A percentile compares a stretch with the other conserved stretches of the same genome.
Conservation (phyloP, 2,329 filamentous ascomycete genomes). For the Ophiostoma sp. region DNA sequence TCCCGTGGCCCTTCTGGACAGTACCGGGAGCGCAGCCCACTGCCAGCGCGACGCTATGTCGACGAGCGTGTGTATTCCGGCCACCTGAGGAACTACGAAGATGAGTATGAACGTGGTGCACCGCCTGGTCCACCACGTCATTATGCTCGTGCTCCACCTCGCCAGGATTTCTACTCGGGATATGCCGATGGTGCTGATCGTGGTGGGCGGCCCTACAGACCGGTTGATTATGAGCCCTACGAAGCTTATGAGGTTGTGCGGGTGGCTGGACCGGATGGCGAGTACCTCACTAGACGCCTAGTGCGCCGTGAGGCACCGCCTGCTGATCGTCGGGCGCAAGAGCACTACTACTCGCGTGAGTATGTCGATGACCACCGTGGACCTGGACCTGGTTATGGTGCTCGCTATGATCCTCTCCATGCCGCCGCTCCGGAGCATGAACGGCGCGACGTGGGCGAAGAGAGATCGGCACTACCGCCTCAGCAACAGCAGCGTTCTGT, state of each 20-base stretch:
- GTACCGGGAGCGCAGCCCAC: slow-evolving; percentile 39
- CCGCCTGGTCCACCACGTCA: background rate
- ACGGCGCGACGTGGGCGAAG: background rate
- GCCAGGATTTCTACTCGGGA: slow-evolving; percentile 37
- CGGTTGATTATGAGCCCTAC: slow-evolving; percentile 40
- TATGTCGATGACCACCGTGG: background rate
- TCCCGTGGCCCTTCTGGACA: background rate
- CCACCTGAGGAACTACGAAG: background rate
- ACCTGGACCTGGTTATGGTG: background rate
- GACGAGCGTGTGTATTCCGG: slow-evolving; percentile 33
- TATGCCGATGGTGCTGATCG: slow-evolving; percentile 36
- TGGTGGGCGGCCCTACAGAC: background rate
- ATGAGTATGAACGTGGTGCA: background rate
- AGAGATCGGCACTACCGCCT: background rate
- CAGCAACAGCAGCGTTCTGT: background rate
- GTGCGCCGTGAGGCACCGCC: slow-evolving; percentile 29
- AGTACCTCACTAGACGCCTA: slow-evolving; percentile 50
- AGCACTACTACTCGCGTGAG: slow-evolving; percentile 20
- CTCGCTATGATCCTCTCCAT: background rate
- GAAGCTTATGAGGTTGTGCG: slow-evolving; percentile 50
- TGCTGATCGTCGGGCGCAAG: background rate
- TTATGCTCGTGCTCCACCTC: background rate
- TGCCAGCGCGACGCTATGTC: slow-evolving; percentile 27
- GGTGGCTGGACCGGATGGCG: slow-evolving; percentile 46
- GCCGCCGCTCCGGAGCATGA: background rate